Percentiles rank a stretch among this genome's conserved stretches.
phyloP scores from a whole-genome alignment of 129 eudicot species.

The Chrysanthemum seticuspe region DNA sequence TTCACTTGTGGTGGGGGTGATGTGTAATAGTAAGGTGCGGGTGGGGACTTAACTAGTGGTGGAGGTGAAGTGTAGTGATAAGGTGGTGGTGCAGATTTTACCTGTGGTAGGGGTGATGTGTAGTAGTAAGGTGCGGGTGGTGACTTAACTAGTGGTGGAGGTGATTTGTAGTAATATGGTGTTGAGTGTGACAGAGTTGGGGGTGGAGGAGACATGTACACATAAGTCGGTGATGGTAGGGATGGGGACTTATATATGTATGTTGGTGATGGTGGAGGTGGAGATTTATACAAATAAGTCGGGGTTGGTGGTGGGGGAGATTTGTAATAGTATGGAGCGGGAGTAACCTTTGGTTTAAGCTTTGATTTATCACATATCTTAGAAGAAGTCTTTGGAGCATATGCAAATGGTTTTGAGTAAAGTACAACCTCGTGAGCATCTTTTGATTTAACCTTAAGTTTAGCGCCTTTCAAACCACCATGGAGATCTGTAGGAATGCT shows the following conservation, averaged over 20 bases:
- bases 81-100: too few relatives aligned
- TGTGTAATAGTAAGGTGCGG: slow-evolving; percentile 17
- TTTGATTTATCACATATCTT: slow-evolving; percentile 42
- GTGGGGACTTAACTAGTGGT: background rate
- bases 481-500: slow-evolving; percentile 57
- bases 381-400: slow-evolving; percentile 53
- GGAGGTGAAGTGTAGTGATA: background rate
- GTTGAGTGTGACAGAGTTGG: slow-evolving; percentile 9
- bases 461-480: slow-evolving; percentile 55
- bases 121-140: too few relatives aligned
- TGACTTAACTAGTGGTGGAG: background rate
- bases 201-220: slow-evolving; percentile 5
- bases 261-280: slow-evolving; percentile 31
- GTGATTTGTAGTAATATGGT: slow-evolving; percentile 16
- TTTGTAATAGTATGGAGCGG: slow-evolving; percentile 31
- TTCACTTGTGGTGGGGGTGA: slow-evolving; percentile 11
- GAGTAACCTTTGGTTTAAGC: slow-evolving; percentile 33
- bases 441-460: slow-evolving; percentile 59
- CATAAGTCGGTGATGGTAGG: slow-evolving; percentile 15
- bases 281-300: slow-evolving; percentile 30
- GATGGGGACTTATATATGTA: slow-evolving; percentile 18
- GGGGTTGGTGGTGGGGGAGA: slow-evolving; percentile 35
- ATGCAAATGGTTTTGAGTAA: slow-evolving; percentile 63
- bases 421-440: slow-evolving; percentile 50
- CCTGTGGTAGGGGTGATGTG: too few relatives aligned